Evolutionary conservation across 768 basidiomycete species (phyloP), one percentile per base, ranked within the genome.

Genomic region (Coprinopsis strossmayeri): DNA sequence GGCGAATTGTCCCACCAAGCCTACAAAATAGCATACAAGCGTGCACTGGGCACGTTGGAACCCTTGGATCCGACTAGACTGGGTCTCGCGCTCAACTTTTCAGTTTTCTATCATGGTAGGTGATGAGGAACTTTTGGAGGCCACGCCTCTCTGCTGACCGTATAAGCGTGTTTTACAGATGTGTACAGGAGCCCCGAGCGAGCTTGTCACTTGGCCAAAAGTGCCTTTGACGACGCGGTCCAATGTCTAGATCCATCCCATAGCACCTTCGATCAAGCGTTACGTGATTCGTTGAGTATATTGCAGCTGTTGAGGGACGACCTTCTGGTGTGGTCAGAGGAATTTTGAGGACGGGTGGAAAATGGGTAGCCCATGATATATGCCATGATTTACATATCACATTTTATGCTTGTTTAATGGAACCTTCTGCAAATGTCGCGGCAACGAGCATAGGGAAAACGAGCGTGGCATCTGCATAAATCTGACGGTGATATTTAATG

Each of bases 391-490:
- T 34, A 17, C 17, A 13, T 45, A 5, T 11, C 4, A 35, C 7
- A 12, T 23, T 25, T 38, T 24, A 44, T 50, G 25, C 32, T 28
- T 44, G 23, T 18, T 45, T 45, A 17, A 50, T 45, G 24, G 32
- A 27, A 11, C 41, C 70, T 57, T 76, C 69, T 11, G 87, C 91
- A 63, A 93, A 98, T 2, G 96, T 97, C 9, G 91, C 92, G 3
- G 95, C 94, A 1, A 99, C 94, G 3, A 98, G 68, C 59, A 99
- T 69, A 1, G 96, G 96, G 65, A 98, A 98, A 5, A 92, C 94
- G 18, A 99, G 70, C 0, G 95, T 99, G 5, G 95, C 95, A 57
- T 98, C 95, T n/a, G 94, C 93, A 57, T 82, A 95, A 4, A 95
- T 88, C 78, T 79, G 47, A n/a, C n/a, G n/a, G n/a, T n/a, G n/a